Evolutionary conservation across 305 asterid species (phyloP), one percentile per base, ranked within the genome.

Genomic region (Withania somnifera): DNA sequence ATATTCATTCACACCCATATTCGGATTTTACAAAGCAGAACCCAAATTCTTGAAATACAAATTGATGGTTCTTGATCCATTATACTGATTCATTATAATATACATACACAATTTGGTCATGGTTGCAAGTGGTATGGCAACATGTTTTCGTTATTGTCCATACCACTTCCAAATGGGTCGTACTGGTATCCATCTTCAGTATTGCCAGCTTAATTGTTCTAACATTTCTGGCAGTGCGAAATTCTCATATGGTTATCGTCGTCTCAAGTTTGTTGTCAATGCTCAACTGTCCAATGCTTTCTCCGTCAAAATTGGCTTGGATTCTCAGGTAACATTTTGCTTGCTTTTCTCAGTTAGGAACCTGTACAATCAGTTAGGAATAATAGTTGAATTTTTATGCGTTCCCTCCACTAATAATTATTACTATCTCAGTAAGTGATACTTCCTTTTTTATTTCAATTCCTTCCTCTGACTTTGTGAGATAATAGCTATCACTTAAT

Each of bases 261-360:
- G 93, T 85, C 79, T 86, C 75, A 86, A 85, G 82, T 86, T 90
- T 53, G 86, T 89, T 32, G 90, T 87, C 81, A 52, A 84, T 82
- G 93, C 98, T 84, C 90, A 91, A 90, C 91, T 94, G 45, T 86
- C 98, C 82, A 84, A 88, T 87, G 90, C 98, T 11, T 87, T 92
- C 84, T 90, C 95, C 79, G 88, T 88, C 50, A 88, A 90, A 86
- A 90, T 90, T 58, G 98, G 98, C 42, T 86, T 94, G 86, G 98
- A 94, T 88, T 93, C 93, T 84, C 90, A 90, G 93, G 95, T 94
- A 83, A 67, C 14, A 47, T 80, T 51, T 52, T n/a, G 1, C 6
- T 28, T 76, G 7, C 1, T 36, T 32, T 3, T 17, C 24, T 22
- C 9, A 32, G 14, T 64, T 26, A 2, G 4, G 28, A 14, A 51